These are phyloP conservation scores for Penicillium sp. DNA, from an alignment of 2,329 filamentous ascomycete genomes.

Conservation along the genomic window DNA sequence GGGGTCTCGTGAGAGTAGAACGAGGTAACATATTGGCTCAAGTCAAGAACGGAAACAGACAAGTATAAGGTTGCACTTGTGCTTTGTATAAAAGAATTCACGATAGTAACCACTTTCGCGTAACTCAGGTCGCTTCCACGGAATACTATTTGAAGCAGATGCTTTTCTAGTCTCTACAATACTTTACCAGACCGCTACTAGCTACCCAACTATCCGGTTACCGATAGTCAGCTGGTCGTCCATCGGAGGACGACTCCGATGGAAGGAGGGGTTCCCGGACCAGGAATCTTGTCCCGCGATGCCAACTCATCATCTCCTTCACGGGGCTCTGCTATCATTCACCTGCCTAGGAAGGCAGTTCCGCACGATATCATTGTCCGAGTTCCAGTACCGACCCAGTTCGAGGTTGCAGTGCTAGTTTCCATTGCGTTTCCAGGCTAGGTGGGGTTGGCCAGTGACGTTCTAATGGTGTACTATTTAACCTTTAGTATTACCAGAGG, in stretches of 20 bases:
- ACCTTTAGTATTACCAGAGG: not conserved
- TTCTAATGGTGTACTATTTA: not conserved
- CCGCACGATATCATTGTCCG: not conserved
- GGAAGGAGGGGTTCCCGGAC: conserved; percentile 9
- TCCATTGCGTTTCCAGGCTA: not conserved
- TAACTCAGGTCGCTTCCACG: not conserved
- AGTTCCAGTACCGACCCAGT: not conserved
- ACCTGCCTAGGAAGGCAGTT: not conserved
- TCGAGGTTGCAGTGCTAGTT: not conserved
- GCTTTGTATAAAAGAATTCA: not conserved
- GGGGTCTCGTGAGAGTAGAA: not conserved
- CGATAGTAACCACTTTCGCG: not conserved
- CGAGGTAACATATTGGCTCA: conserved; percentile 6
- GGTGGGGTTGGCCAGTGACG: not conserved
- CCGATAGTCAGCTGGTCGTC: conserved; percentile 7
- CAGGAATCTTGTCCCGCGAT: conserved; percentile 1
- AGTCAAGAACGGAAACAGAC: not conserved
- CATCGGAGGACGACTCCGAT: conserved; percentile 13
- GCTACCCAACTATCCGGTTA: not conserved
- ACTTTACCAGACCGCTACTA: not conserved
- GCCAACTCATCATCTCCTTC: not conserved
- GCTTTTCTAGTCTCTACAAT: too few relatives aligned
- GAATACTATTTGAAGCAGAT: not conserved
- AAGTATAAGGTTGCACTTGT: too few relatives aligned
- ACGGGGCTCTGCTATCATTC: not conserved